phyloP scores from a whole-genome alignment of 148 eudicot species.

The Polygonum maritimum region DNA sequence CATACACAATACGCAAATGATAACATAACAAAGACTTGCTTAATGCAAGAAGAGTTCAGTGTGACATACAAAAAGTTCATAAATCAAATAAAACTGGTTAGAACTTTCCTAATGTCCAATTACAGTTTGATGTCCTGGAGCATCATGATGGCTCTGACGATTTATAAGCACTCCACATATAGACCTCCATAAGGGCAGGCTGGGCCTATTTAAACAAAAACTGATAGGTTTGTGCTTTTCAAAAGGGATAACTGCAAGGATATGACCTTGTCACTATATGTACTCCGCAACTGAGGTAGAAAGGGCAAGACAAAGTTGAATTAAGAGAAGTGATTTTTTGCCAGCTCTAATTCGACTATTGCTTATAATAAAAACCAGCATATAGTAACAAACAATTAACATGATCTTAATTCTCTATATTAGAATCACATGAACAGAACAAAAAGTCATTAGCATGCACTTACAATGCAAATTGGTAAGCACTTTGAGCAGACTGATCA shows the following conservation, averaged over 20 bases:
- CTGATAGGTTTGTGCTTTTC: background rate
- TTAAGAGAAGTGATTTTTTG: background rate
- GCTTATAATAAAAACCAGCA: background rate
- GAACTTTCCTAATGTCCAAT: background rate
- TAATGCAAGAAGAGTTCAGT: background rate
- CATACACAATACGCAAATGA: background rate
- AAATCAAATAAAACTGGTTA: background rate
- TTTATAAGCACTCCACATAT: background rate
- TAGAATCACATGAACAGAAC: background rate
- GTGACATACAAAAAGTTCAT: background rate
- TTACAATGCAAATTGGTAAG: conserved; percentile 69
- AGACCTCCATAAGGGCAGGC: background rate
- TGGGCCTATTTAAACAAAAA: background rate
- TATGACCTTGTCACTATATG: background rate
- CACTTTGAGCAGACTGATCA: conserved; percentile 57
- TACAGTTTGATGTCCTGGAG: background rate
- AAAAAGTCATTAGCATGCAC: conserved; percentile 13
- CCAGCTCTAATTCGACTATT: background rate
- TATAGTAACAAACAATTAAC: background rate
- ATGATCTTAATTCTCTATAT: background rate
- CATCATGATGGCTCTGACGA: background rate
- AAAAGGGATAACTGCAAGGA: background rate
- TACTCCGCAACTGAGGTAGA: background rate
- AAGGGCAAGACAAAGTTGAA: background rate
- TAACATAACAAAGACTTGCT: background rate